A percentile compares a stretch with the other conserved stretches of the same genome.
phyloP scores from a whole-genome alignment of 768 basidiomycete species.

The Dentipellis sp. region DNA sequence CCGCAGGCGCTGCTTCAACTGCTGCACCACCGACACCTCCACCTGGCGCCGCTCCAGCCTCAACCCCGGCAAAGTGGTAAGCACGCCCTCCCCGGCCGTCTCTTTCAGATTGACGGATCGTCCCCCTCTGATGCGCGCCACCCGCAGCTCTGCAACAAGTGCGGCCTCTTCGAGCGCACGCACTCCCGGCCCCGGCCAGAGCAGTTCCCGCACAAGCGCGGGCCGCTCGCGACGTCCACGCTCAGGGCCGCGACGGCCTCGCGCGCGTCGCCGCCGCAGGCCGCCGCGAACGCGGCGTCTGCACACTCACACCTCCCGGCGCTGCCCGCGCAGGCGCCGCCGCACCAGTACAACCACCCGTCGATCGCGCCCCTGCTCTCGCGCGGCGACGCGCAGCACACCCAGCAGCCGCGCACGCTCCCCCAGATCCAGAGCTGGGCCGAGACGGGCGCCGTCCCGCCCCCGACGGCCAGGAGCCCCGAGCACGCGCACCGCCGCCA shows the following conservation, averaged over 20 bases:
- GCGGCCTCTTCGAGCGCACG: slow-evolving; percentile 73
- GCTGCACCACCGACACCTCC: slow-evolving; percentile 76
- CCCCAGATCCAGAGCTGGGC: neutral
- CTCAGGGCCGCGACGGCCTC: slow-evolving; percentile 39
- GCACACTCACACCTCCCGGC: slow-evolving; percentile 33
- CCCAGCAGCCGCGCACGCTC: neutral
- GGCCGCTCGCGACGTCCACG: slow-evolving; percentile 48
- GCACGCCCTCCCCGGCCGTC: slow-evolving; percentile 11
- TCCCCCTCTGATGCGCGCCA: slow-evolving; percentile 5
- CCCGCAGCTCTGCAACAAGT: slow-evolving; percentile 46
- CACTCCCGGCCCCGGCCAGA: slow-evolving; percentile 73
- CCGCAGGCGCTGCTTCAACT: slow-evolving; percentile 73
- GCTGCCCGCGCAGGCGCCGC: slow-evolving; percentile 35
- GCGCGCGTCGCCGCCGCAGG: slow-evolving; percentile 19
- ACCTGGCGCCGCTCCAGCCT: slow-evolving; percentile 75
- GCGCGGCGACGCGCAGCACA: slow-evolving; percentile 20
- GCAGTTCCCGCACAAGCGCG: slow-evolving; percentile 74
- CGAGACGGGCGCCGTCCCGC: neutral
- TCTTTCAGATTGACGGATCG: neutral
- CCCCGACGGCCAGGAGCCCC: neutral
- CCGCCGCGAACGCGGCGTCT: no score
- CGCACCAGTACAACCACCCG: slow-evolving; percentile 44
- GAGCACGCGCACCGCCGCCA: neutral
- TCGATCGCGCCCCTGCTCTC: slow-evolving; percentile 39
- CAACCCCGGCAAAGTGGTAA: slow-evolving; percentile 69